Evolutionary conservation across 352 stramenopile species (phyloP).

Genomic region (Phytophthora ohioensis): DNA sequence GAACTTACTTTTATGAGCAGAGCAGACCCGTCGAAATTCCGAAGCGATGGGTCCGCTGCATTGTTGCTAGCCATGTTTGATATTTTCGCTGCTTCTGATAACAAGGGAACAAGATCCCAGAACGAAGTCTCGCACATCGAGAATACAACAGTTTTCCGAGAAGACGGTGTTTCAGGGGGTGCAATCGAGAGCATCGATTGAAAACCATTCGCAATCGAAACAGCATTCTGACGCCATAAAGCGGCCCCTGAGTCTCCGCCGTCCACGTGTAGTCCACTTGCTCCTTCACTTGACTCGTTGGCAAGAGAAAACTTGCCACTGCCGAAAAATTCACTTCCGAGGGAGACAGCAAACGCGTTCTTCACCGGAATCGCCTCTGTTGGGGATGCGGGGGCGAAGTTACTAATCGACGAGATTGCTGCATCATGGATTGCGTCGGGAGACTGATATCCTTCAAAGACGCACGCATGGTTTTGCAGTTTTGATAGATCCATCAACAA

Average conservation of each 20-base stretch:
- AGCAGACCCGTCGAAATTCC: conserved; percentile 39
- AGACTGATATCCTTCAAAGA: conserved; percentile 57
- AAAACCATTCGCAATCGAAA: conserved; percentile 60
- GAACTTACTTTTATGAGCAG: conserved; percentile 55
- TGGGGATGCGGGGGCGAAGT: conserved; percentile 39
- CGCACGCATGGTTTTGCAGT: conserved; percentile 78
- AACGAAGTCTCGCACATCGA: conserved; percentile 74
- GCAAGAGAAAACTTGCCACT: conserved; percentile 53
- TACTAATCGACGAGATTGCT: conserved; percentile 30
- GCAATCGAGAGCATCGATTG: conserved; percentile 53
- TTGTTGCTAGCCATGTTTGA: conserved; percentile 17
- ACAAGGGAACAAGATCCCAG: conserved; percentile 69
- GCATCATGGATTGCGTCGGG: conserved; percentile 30
- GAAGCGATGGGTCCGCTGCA: conserved; percentile 18
- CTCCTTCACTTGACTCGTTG: conserved; percentile 23
- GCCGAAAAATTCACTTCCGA: conserved; percentile 53
- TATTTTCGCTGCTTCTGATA: conserved; percentile 58
- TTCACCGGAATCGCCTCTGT: conserved; percentile 50
- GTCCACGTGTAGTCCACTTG: conserved; percentile 40
- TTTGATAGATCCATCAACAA: conserved; percentile 76
- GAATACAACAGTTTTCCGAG: conserved; percentile 53
- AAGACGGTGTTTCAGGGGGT: conserved; percentile 18
- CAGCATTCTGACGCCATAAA: conserved; percentile 64
- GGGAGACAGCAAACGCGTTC: conserved; percentile 47
- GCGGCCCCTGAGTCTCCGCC: conserved; percentile 37